Conservation (phyloP, 176 grass and related monocot genomes). For the Eleusine indica region DNA sequence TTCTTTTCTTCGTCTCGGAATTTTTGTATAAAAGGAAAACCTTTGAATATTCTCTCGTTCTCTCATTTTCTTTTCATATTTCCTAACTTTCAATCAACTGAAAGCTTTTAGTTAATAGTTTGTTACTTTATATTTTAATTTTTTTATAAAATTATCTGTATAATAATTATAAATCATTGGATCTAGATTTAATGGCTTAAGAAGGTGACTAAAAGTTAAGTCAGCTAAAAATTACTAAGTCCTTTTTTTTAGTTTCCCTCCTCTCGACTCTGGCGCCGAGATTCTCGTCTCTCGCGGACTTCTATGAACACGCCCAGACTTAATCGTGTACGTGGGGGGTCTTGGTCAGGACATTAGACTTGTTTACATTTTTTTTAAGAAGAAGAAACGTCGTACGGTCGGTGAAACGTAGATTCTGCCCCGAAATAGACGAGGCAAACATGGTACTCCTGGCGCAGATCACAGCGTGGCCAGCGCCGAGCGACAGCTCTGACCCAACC, state of each 20-base stretch:
- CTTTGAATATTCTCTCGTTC: conserved; percentile 42
- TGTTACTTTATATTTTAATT: too few relatives aligned
- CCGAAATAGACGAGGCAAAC: neutral
- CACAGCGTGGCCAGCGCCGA: neutral
- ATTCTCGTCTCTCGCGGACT: conserved; percentile 13
- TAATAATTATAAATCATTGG: too few relatives aligned
- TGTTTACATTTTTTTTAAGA: neutral
- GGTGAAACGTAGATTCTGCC: neutral
- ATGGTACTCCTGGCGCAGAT: neutral
- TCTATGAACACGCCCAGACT: neutral
- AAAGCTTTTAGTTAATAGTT: too few relatives aligned
- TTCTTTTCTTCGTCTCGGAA: neutral
- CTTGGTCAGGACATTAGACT: neutral
- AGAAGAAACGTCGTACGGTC: neutral
- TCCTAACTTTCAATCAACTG: too few relatives aligned
- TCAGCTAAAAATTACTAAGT: too few relatives aligned
- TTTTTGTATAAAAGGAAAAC: conserved; percentile 26
- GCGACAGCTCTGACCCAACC: neutral
- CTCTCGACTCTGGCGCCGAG: neutral
- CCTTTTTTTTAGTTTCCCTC: neutral
- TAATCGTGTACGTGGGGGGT: neutral
- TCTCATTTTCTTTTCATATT: too few relatives aligned
- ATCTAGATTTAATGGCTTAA: too few relatives aligned
- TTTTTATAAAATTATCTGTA: too few relatives aligned
- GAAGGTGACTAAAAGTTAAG: too few relatives aligned